Conservation (phyloP, 1,284 basidiomycete species). For the Ceratobasidium sp. region DNA sequence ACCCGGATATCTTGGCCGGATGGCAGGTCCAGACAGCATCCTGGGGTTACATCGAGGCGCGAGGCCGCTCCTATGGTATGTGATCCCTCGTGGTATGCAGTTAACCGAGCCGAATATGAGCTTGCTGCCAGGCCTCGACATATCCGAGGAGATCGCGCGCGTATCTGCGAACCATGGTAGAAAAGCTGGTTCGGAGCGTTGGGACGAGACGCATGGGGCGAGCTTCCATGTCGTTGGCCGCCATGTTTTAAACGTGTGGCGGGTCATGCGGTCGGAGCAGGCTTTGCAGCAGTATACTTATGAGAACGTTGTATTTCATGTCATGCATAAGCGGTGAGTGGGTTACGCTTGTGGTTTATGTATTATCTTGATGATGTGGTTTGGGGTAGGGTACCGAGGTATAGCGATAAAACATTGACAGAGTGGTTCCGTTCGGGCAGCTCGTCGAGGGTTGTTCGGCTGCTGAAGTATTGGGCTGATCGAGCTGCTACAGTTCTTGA, state of each 20-base stretch:
- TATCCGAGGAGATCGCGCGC: slow-evolving; percentile 68
- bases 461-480: slow-evolving; percentile 72
- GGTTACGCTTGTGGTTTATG: slow-evolving; percentile 6
- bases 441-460: slow-evolving; percentile 64
- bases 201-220: slow-evolving; percentile 80
- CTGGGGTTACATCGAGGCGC: slow-evolving; percentile 90
- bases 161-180: slow-evolving; percentile 61
- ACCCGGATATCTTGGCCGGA: slow-evolving; percentile 92
- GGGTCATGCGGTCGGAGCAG: slow-evolving; percentile 88
- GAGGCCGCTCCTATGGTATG: slow-evolving; percentile 59
- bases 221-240: slow-evolving; percentile 88
- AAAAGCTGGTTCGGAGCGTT: slow-evolving; percentile 67
- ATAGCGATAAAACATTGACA: slow-evolving; percentile 73
- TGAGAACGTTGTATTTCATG: slow-evolving; percentile 88
- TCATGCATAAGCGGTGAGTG: slow-evolving; percentile 75
- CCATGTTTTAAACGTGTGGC: slow-evolving; percentile 93
- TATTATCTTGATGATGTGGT: slow-evolving; percentile 26
- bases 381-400: slow-evolving; percentile 75
- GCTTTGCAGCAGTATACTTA: slow-evolving; percentile 85
- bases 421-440: slow-evolving; percentile 74
- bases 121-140: slow-evolving; percentile 33
- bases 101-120: neutral
- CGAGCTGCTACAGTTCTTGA: slow-evolving; percentile 76
- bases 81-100: neutral
- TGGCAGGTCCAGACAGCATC: slow-evolving; percentile 91